These are phyloP conservation scores for Parachaetomium inaequale DNA, from an alignment of 495 filamentous ascomycete genomes.

Conservation along the genomic window DNA sequence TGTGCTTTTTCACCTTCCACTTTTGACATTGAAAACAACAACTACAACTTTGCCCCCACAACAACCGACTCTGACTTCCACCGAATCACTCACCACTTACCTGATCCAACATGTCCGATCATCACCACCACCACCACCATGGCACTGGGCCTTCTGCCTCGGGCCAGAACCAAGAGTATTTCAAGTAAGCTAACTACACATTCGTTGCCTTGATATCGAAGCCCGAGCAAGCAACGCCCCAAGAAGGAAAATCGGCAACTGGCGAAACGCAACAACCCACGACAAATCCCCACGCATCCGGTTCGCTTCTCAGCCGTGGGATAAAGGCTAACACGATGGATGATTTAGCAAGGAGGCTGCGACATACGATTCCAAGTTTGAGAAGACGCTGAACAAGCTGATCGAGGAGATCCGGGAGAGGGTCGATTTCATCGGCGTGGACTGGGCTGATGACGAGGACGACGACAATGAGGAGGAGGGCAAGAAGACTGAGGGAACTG, in stretches of 20 bases:
- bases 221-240: not conserved
- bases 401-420: constrained; percentile 48
- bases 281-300: too few species aligned
- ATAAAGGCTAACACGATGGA: not conserved
- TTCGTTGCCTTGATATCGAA: too few species aligned
- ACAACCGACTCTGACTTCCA: not conserved
- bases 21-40: not conserved
- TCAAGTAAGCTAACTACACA: constrained; percentile 36
- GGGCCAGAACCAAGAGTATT: constrained; percentile 42
- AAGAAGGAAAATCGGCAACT: too few species aligned
- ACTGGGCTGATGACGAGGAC: constrained; percentile 44
- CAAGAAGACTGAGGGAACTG: constrained; percentile 31
- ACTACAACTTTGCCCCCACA: too few species aligned
- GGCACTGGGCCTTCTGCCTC: constrained; percentile 16
- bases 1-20: not conserved
- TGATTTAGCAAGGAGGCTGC: constrained; percentile 37
- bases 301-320: not conserved
- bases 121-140: not conserved
- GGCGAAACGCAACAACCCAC: not conserved
- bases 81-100: not conserved
- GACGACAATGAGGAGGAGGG: constrained; percentile 31
- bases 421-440: constrained; percentile 60
- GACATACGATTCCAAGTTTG: constrained; percentile 40
- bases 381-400: constrained; percentile 38
- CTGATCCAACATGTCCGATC: constrained; percentile 5